Percentiles rank a stretch among this genome's conserved stretches.
phyloP scores from a whole-genome alignment of 768 basidiomycete genomes.

The Lactifluus volemus region DNA sequence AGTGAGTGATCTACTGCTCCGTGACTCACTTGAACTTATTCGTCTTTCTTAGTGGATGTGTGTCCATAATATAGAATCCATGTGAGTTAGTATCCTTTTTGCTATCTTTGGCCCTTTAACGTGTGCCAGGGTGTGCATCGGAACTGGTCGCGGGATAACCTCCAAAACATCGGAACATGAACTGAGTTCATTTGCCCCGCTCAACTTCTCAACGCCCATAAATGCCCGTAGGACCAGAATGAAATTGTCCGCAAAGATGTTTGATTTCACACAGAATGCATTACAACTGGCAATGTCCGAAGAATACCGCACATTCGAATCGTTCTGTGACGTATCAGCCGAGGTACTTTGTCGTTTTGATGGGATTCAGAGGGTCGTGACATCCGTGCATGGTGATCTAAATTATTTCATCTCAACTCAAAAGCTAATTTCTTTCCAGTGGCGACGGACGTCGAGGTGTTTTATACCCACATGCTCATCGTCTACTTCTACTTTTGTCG shows the following conservation, averaged over 20 bases:
- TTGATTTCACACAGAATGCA: slow-evolving; percentile 12
- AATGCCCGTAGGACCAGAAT: slow-evolving; percentile 13
- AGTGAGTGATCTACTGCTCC: background rate
- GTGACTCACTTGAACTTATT: background rate
- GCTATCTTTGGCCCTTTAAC: background rate
- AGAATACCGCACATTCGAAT: slow-evolving; percentile 8
- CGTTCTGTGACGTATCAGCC: slow-evolving; percentile 11
- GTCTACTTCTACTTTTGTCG: slow-evolving; percentile 35
- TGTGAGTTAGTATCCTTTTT: slow-evolving; percentile 1
- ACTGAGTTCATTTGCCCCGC: background rate
- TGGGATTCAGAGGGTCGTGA: slow-evolving; percentile 16
- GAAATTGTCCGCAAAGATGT: slow-evolving; percentile 11
- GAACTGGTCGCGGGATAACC: slow-evolving; percentile 16
- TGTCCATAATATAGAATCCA: slow-evolving; percentile 17
- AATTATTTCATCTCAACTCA: background rate
- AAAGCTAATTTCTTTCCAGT: slow-evolving; percentile 29
- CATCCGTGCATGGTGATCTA: slow-evolving; percentile 9
- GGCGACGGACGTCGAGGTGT: slow-evolving; percentile 33
- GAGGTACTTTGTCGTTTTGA: slow-evolving; percentile 17
- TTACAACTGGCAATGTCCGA: slow-evolving; percentile 9
- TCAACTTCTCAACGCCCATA: slow-evolving; percentile 10
- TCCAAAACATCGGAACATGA: background rate
- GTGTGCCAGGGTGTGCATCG: slow-evolving; percentile 15
- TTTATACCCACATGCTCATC: slow-evolving; percentile 35
- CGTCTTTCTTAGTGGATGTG: slow-evolving; percentile 11